Evolutionary conservation across 106 monocot genomes (phyloP), one percentile per base, ranked within the genome.

Genomic region (Iris macrosiphon): DNA sequence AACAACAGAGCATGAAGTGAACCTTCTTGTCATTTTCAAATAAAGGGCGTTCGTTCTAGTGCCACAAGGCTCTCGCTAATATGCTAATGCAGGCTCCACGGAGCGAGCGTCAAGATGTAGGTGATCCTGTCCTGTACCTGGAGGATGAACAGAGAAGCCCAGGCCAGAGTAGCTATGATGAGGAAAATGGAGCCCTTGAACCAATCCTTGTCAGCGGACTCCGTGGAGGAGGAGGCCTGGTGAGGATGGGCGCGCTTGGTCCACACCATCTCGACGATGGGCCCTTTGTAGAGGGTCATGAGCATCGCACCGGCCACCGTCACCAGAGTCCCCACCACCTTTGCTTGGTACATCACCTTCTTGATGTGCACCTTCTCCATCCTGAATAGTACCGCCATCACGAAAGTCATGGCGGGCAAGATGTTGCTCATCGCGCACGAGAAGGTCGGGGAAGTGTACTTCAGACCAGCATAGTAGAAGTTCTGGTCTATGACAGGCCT

Each of bases 351-450:
- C n/a, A 53, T 75, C 55, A 67, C 55, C 62, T 62, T 75, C 62
- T 62, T 75, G 2, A 75, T 7, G 22, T 75, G 28, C 23, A 75
- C 24, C 57, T 75, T 75, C 56, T 75, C 74, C 74, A 75, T 75
- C 67, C 74, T 74, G 77, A 66, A 84, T 13, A 84, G 2, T 14
- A 78, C 70, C 0, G 83, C 83, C 83, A 84, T 37, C 5, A 75
- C 45, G 43, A 84, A 84, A 29, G 83, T 84, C 83, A 84, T 84
- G 65, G 83, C 83, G 0, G 83, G 83, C 52, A 84, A 65, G 18
- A 84, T 79, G 78, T 84, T 84, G 73, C 83, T 84, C 78, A 84
- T 78, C 26, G 83, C 83, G 22, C 78, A 84, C 18, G 83, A 70
- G 62, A 84, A 84, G 31, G 83, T 78, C 14, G 83, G 78, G 15